Base-by-base conservation (phyloP, 2,329 filamentous ascomycete genomes). In the Sordariomycetes sp. region DNA sequence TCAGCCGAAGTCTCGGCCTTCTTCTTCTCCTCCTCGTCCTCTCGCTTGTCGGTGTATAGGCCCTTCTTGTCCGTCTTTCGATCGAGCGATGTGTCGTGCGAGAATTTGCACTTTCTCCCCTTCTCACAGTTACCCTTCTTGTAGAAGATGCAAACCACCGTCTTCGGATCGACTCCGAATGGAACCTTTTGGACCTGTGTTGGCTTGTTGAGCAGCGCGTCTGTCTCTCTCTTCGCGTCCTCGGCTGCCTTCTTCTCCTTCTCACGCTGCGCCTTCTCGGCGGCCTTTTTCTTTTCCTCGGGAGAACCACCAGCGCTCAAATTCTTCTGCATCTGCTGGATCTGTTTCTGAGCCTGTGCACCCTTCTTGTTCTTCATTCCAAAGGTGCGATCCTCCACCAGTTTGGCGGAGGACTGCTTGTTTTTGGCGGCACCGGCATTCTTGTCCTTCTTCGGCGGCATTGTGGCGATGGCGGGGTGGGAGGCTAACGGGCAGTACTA, bases 281-380 rank as follows among this genome's bases (percentile, higher is more conserved):
- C 78, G 36, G 71, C 68, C 51, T 76, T 94, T 49, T 71, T 74
- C 70, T 95, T 96, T 58, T 92, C 82, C 38, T 95, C 90, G 16
- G 86, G 76, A n/a, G 72, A 82, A 41, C 86, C 86, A 47, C 82
- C 79, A 37, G 74, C 71, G 46, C 82, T 78, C 34, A 79, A 73
- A 49, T 87, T 82, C 30, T 79, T 73, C 46, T 79, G 66, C 57
- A 98, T 75, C 50, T 87, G 84, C 39, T 84, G 81, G 55, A 98
- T 96, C 47, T 88, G 78, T 62, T 80, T 94, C 64, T 96, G 86
- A 36, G 87, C 90, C 34, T 77, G 80, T 37, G 78, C 82, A 47
- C 92, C 92, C 72, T 95, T 98, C 70, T 98, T 98, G 57, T 98
- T 98, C 68, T 98, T 98, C 92, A 98, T 96, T 50, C 92, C 92